phyloP scores from a whole-genome alignment of 441 rosid species.

The Daphne laureola region DNA sequence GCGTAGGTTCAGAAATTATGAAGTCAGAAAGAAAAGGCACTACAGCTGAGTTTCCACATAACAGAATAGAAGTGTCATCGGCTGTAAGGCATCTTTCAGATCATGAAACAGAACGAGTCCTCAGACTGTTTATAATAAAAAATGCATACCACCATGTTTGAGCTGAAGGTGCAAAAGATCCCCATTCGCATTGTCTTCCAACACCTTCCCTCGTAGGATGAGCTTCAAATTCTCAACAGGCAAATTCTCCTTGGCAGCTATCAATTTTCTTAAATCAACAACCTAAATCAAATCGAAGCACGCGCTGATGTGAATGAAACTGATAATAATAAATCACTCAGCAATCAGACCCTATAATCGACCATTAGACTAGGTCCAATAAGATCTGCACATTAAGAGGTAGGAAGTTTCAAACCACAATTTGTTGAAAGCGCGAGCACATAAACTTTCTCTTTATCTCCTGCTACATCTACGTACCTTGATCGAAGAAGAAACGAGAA shows the following conservation, averaged over 20 bases:
- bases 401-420: constrained; percentile 1
- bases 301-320: not conserved
- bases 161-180: constrained; percentile 44
- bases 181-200: constrained; percentile 55
- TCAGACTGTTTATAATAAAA: not conserved
- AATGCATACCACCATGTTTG: constrained; percentile 34
- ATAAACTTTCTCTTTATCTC: not conserved
- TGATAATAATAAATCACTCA: not conserved
- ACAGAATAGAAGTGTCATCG: no score
- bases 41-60: no score
- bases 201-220: constrained; percentile 56
- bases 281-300: constrained; percentile 33
- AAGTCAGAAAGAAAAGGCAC: no score
- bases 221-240: constrained; percentile 59
- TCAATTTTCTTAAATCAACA: constrained; percentile 52
- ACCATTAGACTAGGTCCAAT: not conserved
- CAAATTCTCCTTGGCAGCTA: constrained; percentile 42
- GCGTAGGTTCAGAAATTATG: no score
- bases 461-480: constrained; percentile 26
- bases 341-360: not conserved
- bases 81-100: no score
- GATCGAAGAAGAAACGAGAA: constrained; percentile 46
- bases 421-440: not conserved
- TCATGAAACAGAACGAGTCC: no score
- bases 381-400: not conserved